Conservation (phyloP, 2,329 filamentous ascomycete genomes). For the Cytospora piceicola region DNA sequence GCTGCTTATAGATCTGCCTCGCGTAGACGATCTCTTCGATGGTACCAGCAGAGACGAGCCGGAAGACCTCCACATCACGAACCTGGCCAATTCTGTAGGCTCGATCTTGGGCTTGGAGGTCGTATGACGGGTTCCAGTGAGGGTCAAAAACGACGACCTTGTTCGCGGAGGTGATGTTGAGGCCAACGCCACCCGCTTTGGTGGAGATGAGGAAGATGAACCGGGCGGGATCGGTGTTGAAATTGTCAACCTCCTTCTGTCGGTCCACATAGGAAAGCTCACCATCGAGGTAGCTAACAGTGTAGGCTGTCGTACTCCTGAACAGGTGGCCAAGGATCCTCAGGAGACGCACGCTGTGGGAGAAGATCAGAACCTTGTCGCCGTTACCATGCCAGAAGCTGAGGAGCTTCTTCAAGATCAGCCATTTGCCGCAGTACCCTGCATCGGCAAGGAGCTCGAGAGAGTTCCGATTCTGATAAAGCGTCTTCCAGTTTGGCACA, state of each 20-base stretch:
- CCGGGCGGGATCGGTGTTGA: conserved; percentile 83
- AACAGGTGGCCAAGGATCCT: conserved; percentile 86
- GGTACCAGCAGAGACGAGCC: conserved; percentile 86
- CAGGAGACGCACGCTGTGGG: conserved; percentile 84
- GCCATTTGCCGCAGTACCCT: conserved; percentile 97
- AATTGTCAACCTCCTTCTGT: conserved; percentile 80
- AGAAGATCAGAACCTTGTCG: conserved; percentile 95
- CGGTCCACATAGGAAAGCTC: conserved; percentile 82
- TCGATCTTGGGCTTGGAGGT: conserved; percentile 93
- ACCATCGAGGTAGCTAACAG: conserved; percentile 88
- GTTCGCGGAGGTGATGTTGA: conserved; percentile 97
- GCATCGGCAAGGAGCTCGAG: conserved; percentile 82
- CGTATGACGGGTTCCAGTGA: conserved; percentile 95
- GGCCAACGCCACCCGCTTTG: conserved; percentile 86
- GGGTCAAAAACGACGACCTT: conserved; percentile 97
- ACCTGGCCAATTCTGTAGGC: conserved; percentile 95
- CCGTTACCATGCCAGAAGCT: conserved; percentile 88
- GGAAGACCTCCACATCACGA: conserved; percentile 92
- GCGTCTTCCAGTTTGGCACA: conserved; percentile 73
- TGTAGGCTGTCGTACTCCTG: conserved; percentile 81
- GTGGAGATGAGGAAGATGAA: conserved; percentile 98
- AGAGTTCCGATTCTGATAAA: conserved; percentile 76
- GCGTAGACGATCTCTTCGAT: conserved; percentile 98
- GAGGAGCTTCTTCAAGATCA: conserved; percentile 81
- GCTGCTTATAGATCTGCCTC: conserved; percentile 97